Percentiles rank a stretch among this genome's conserved stretches.
Evolutionary conservation across 371 early-diverging fungal species (phyloP).

Genomic region (Coemansia linderi): DNA sequence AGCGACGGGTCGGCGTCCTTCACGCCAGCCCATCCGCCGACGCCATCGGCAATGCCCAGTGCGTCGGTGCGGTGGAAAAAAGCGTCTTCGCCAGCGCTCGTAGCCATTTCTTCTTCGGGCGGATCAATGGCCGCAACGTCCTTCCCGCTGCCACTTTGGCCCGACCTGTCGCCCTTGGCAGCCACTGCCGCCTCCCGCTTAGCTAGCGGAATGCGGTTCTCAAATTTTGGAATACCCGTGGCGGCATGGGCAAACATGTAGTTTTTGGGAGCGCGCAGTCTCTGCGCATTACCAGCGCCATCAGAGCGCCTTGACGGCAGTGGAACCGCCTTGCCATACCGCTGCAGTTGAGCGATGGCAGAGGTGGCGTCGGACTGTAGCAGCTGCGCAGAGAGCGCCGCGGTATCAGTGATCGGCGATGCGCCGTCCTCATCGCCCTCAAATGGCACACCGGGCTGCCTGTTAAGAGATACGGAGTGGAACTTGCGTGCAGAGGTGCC

Average conservation of each 20-base stretch:
- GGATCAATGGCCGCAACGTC: slow-evolving; percentile 44
- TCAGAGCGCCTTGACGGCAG: background rate
- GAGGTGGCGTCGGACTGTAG: slow-evolving; percentile 18
- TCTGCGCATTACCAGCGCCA: background rate
- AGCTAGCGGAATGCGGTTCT: slow-evolving; percentile 45
- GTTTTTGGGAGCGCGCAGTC: slow-evolving; percentile 22
- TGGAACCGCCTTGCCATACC: background rate
- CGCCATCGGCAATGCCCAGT: slow-evolving; percentile 82
- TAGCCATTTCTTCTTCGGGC: slow-evolving; percentile 72
- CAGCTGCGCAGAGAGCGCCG: slow-evolving; percentile 34
- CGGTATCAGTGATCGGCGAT: slow-evolving; percentile 13
- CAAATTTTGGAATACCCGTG: slow-evolving; percentile 76
- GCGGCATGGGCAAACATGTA: slow-evolving; percentile 73
- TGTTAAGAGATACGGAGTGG: slow-evolving; percentile 41
- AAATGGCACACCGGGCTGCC: slow-evolving; percentile 45
- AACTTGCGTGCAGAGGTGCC: slow-evolving; percentile 51
- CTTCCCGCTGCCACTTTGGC: slow-evolving; percentile 12
- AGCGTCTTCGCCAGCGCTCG: slow-evolving; percentile 81
- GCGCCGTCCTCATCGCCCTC: slow-evolving; percentile 18
- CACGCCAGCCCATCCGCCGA: slow-evolving; percentile 74
- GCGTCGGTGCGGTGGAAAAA: slow-evolving; percentile 76
- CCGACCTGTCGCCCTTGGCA: background rate
- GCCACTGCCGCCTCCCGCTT: slow-evolving; percentile 37
- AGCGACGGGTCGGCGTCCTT: slow-evolving; percentile 78
- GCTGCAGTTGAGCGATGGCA: background rate